These are phyloP conservation scores for Hymenoscyphus fructigenus DNA, from an alignment of 2,329 filamentous ascomycete genomes.

Conservation along the genomic window DNA sequence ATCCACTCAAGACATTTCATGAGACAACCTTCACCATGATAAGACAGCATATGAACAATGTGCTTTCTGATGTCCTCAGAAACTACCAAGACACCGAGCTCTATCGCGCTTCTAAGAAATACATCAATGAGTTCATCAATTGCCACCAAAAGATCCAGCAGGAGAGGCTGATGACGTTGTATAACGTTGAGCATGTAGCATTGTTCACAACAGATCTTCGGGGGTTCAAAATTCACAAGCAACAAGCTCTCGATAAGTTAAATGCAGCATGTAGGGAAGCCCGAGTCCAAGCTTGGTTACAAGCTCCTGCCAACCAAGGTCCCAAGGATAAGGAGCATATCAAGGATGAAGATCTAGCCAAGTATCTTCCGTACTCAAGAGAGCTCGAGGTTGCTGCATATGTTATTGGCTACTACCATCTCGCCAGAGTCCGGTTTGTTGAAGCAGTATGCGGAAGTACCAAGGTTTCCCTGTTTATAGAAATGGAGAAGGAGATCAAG, in stretches of 20 bases:
- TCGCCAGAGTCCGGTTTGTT: constrained; percentile 63
- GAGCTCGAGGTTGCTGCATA: constrained; percentile 64
- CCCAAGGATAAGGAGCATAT: constrained; percentile 6
- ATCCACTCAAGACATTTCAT: too few species aligned
- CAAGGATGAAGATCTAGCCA: constrained; percentile 18
- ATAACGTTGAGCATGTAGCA: constrained; percentile 15
- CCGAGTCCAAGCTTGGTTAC: constrained; percentile 45
- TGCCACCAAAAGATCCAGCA: too few species aligned
- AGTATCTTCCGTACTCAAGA: constrained; percentile 54
- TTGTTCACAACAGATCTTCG: constrained; percentile 28
- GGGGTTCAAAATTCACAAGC: constrained; percentile 46
- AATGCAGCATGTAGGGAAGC: constrained; percentile 49
- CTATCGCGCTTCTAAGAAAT: too few species aligned
- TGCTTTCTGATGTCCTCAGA: too few species aligned
- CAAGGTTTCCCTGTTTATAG: constrained; percentile 16
- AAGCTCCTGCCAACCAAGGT: neutral
- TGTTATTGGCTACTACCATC: constrained; percentile 67
- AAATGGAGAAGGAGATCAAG: constrained; percentile 13
- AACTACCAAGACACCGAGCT: too few species aligned
- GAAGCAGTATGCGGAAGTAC: constrained; percentile 43
- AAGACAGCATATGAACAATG: too few species aligned
- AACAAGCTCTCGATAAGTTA: constrained; percentile 47
- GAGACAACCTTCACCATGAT: too few species aligned
- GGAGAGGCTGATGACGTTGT: too few species aligned
- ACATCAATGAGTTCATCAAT: too few species aligned